These are phyloP conservation scores for Prunus armeniaca DNA, from an alignment of 306 rosid species.

Conservation along the genomic window DNA sequence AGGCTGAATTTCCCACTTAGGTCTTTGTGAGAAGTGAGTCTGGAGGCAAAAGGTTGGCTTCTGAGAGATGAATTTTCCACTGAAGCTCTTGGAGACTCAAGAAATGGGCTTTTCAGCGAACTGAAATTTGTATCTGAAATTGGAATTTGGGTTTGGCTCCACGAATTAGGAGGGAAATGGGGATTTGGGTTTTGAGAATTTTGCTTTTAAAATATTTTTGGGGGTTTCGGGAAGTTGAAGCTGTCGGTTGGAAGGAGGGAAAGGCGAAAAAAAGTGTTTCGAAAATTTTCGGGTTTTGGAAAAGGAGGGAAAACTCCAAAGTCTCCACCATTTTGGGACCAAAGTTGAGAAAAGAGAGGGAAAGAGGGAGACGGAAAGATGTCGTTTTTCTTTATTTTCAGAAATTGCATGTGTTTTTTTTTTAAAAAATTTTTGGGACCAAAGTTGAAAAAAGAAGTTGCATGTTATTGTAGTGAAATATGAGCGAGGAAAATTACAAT, in stretches of 20 bases:
- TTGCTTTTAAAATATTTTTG: not conserved
- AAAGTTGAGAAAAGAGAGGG: not conserved
- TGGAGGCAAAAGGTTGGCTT: not conserved
- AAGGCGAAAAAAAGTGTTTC: conserved; percentile 16
- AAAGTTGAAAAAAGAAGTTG: too few relatives aligned
- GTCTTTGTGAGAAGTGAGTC: not conserved
- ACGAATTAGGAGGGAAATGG: conserved; percentile 18
- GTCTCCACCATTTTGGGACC: not conserved
- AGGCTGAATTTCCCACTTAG: not conserved
- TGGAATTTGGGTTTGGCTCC: not conserved
- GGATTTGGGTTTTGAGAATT: not conserved
- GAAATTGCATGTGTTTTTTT: too few relatives aligned
- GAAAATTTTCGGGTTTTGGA: conserved; percentile 1
- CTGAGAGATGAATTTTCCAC: conserved; percentile 9
- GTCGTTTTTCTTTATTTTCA: too few relatives aligned
- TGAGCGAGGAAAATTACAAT: too few relatives aligned
- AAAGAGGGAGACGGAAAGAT: not conserved
- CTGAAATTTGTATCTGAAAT: not conserved
- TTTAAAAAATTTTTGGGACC: too few relatives aligned
- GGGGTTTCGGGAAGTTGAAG: not conserved
- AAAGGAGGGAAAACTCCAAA: conserved; percentile 44
- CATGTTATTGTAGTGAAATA: too few relatives aligned
- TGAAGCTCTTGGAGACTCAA: not conserved
- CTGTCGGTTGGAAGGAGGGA: conserved; percentile 40
- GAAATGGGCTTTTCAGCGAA: not conserved